Percentiles rank a stretch among this genome's conserved stretches.
Conservation (phyloP, 2,329 filamentous ascomycete species). For the Botrytis squamosa region DNA sequence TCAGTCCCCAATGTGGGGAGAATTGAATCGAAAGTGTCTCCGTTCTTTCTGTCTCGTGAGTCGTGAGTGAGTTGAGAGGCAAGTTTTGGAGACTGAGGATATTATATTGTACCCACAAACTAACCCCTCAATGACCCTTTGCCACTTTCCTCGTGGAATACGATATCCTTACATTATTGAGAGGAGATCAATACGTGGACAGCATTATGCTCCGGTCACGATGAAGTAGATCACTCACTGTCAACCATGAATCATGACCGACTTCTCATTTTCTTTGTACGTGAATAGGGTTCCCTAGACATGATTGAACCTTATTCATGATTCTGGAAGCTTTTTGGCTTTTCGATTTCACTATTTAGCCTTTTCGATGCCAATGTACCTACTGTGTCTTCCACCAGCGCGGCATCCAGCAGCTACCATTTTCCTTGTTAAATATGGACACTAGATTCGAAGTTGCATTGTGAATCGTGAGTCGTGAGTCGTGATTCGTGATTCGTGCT, state of each 20-base stretch:
- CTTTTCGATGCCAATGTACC: neutral
- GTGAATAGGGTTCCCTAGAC: neutral
- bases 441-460: slow-evolving; percentile 1
- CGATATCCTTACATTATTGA: neutral
- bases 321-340: slow-evolving; percentile 12
- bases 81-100: neutral
- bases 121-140: neutral
- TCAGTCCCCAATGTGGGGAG: neutral
- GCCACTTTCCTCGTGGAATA: slow-evolving; percentile 7
- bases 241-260: neutral
- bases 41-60: neutral
- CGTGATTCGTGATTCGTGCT: slow-evolving; percentile 3
- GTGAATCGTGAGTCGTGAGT: neutral
- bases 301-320: neutral
- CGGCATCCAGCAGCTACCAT: slow-evolving; percentile 7
- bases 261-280: neutral
- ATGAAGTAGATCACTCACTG: neutral
- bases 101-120: neutral
- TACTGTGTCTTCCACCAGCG: neutral
- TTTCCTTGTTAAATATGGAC: neutral
- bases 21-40: neutral
- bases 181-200: neutral
- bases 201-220: neutral
- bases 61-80: neutral
- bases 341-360: slow-evolving; percentile 2